Conservation (phyloP, 2,329 filamentous ascomycete genomes). For the Pseudogymnoascus sp. region DNA sequence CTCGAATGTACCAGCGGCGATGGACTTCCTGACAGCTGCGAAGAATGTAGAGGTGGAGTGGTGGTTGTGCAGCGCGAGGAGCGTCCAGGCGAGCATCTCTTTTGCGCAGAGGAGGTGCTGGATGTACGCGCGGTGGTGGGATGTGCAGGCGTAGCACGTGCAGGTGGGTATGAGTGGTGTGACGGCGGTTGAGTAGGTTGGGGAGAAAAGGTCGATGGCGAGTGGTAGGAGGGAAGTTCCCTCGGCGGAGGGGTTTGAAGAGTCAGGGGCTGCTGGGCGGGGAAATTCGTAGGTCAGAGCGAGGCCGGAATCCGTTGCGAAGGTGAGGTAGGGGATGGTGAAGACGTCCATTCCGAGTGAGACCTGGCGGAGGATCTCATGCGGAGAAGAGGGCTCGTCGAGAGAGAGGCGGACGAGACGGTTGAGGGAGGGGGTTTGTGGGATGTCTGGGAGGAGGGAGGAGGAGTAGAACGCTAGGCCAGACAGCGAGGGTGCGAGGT, state of each 20-base stretch:
- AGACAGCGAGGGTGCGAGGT: constrained; percentile 53
- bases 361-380: constrained; percentile 70
- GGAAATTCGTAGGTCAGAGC: constrained; percentile 77
- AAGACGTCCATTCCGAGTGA: constrained; percentile 74
- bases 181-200: constrained; percentile 54
- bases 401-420: constrained; percentile 69
- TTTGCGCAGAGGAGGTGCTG: constrained; percentile 83
- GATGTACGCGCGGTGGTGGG: constrained; percentile 80
- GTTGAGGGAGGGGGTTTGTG: constrained; percentile 46
- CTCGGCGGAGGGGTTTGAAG: constrained; percentile 3
- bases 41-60: constrained; percentile 69
- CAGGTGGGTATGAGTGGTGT: constrained; percentile 59
- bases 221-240: constrained; percentile 42
- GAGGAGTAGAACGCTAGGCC: constrained; percentile 75
- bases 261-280: constrained; percentile 23
- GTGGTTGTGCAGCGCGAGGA: constrained; percentile 91
- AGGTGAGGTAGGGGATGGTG: constrained; percentile 67
- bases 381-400: constrained; percentile 62
- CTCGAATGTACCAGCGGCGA: constrained; percentile 56
- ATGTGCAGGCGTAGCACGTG: constrained; percentile 73
- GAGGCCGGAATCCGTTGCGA: constrained; percentile 75
- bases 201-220: constrained; percentile 72
- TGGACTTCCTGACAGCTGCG: constrained; percentile 56
- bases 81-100: constrained; percentile 94
- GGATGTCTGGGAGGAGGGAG: constrained; percentile 61